Evolutionary conservation across 495 filamentous ascomycete species (phyloP), one percentile per base, ranked within the genome.

Genomic region (Polyplosphaeria fusca): DNA sequence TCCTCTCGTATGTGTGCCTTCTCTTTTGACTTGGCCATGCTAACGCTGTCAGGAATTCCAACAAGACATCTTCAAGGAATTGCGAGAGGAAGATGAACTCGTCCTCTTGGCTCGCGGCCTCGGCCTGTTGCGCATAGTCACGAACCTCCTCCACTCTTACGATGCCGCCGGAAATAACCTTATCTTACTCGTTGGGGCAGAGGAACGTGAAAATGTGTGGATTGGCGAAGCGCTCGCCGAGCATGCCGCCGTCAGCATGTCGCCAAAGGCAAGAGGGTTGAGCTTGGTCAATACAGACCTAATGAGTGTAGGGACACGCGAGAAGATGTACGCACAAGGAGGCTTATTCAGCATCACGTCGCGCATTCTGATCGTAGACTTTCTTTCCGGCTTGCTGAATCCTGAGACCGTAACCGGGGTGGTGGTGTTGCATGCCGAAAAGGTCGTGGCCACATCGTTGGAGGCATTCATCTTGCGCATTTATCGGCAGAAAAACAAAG

Each of bases 311-410:
- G 81, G 80, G 1, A 84, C 86, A 54, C 77, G 92, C 63, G 88
- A 96, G 73, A 92, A 89, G 71, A 84, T 96, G 74, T 98, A 98
- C 73, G 73, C 81, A 1, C 76, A 83, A 54, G 93, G 93, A 23
- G 93, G 93, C 47, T 87, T 97, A 68, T 88, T 96, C 73, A 96
- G 92, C 78, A 86, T 97, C 65, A 98, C 93, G 25, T 95, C 89
- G 32, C 87, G 91, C 62, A 98, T 98, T 59, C 72, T 98, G 50
- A 87, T 96, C 9, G 89, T 96, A 22, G 93, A 98, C 73, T 76
- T 97, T 49, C 70, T 98, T 55, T 93, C 89, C 77, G 83, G 76
- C 42, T 70, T 96, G 45, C 74, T 96, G 41, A 79, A 91, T 60
- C 83, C 91, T 0, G 86, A 89, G 60, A 93, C 81, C 23, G 85